Percentiles rank a stretch among this genome's conserved stretches.
phyloP scores from a whole-genome alignment of 1,284 basidiomycete species.

The Microbotryum saponariae region DNA sequence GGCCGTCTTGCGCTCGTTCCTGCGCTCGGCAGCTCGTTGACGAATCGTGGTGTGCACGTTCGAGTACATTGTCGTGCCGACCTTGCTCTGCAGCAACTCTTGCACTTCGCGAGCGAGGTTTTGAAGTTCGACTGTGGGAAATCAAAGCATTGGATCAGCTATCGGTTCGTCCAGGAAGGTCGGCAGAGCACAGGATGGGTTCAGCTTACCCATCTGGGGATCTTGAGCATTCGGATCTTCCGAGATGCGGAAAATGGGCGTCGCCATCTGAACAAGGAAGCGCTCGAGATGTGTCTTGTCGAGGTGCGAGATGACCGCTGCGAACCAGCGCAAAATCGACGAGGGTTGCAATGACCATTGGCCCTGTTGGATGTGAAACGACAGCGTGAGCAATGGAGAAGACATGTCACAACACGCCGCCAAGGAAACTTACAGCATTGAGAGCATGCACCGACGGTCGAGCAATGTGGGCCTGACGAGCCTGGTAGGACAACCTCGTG shows the following conservation, averaged over 20 bases:
- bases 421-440: slow-evolving; percentile 27
- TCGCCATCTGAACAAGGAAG: slow-evolving; percentile 76
- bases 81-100: slow-evolving; percentile 75
- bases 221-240: slow-evolving; percentile 73
- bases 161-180: background rate
- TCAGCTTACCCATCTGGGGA: slow-evolving; percentile 61
- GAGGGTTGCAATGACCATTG: slow-evolving; percentile 73
- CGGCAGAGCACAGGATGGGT: background rate
- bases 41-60: slow-evolving; percentile 69
- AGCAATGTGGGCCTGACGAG: slow-evolving; percentile 46
- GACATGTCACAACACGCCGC: background rate
- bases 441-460: slow-evolving; percentile 41
- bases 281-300: slow-evolving; percentile 51
- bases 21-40: slow-evolving; percentile 58
- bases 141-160: background rate
- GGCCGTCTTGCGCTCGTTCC: slow-evolving; percentile 63
- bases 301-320: slow-evolving; percentile 73
- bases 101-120: slow-evolving; percentile 74
- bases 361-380: slow-evolving; percentile 38
- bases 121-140: slow-evolving; percentile 65
- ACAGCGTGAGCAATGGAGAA: background rate
- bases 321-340: slow-evolving; percentile 84
- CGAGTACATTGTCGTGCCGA: slow-evolving; percentile 76
- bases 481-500: slow-evolving; percentile 84
- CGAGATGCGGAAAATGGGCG: slow-evolving; percentile 74